phyloP scores from a whole-genome alignment of 352 stramenopile species.

The Globisporangium middletonii region DNA sequence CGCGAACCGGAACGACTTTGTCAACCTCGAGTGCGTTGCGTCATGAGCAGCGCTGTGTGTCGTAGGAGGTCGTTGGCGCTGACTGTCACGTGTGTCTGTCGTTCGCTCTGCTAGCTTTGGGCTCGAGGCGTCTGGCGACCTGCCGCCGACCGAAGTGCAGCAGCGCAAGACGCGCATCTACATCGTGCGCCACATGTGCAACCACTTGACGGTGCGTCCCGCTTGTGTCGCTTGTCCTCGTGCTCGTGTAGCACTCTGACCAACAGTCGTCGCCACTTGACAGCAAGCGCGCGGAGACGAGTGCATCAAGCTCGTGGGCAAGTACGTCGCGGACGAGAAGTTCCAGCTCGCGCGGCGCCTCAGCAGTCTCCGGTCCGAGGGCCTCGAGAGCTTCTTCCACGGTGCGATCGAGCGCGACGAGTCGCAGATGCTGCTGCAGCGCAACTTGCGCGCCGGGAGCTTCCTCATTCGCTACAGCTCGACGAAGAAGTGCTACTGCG shows the following conservation, averaged over 20 bases:
- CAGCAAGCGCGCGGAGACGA: conserved; percentile 51
- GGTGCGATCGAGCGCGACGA: conserved; percentile 57
- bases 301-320: conserved; percentile 48
- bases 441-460: conserved; percentile 24
- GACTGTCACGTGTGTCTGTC: neutral
- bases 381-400: conserved; percentile 74
- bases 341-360: conserved; percentile 63
- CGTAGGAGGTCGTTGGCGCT: neutral
- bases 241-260: neutral
- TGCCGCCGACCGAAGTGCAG: conserved; percentile 12
- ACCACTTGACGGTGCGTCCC: conserved; percentile 56
- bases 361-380: conserved; percentile 42
- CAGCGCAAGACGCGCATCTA: conserved; percentile 43
- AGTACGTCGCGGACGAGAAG: conserved; percentile 52
- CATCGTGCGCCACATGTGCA: conserved; percentile 70
- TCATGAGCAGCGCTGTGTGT: neutral
- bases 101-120: conserved; percentile 34
- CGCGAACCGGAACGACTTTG: conserved; percentile 46
- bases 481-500: conserved; percentile 55
- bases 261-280: no score
- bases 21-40: conserved; percentile 59
- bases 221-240: neutral
- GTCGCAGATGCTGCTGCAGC: conserved; percentile 36
- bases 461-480: conserved; percentile 78
- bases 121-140: conserved; percentile 24